Evolutionary conservation across 73 alveolate genomes (phyloP).

Genomic region (Tetrahymena malaccensis): DNA sequence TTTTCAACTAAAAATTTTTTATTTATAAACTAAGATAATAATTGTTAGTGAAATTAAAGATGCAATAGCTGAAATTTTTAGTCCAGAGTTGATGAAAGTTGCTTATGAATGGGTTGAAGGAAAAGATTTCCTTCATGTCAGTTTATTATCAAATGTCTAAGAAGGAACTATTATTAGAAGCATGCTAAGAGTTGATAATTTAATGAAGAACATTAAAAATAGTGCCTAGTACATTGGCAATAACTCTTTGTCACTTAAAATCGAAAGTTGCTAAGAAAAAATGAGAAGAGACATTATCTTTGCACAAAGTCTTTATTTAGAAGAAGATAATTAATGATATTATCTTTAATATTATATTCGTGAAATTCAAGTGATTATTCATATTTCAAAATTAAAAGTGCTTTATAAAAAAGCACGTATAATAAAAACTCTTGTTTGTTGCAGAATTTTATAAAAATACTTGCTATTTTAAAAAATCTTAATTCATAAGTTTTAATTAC

Average conservation of each 20-base stretch:
- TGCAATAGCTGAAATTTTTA: slow-evolving; percentile 23
- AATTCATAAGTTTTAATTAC: too few species aligned
- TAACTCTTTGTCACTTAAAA: slow-evolving; percentile 31
- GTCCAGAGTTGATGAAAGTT: slow-evolving; percentile 42
- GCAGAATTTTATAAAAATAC: too few species aligned
- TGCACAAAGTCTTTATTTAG: slow-evolving; percentile 64
- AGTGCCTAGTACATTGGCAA: slow-evolving; percentile 57
- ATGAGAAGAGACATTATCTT: slow-evolving; percentile 69
- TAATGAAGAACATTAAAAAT: slow-evolving; percentile 39
- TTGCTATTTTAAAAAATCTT: too few species aligned
- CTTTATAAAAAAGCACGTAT: too few species aligned
- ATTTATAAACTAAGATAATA: background rate
- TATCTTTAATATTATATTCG: too few species aligned
- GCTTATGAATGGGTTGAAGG: slow-evolving; percentile 67
- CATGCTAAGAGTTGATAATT: slow-evolving; percentile 40
- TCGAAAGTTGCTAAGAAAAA: slow-evolving; percentile 45
- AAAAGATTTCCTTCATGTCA: slow-evolving; percentile 50
- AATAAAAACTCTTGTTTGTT: too few species aligned
- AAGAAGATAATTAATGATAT: background rate
- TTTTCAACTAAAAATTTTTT: background rate
- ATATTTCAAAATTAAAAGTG: too few species aligned
- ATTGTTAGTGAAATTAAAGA: background rate
- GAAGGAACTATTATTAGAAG: slow-evolving; percentile 69
- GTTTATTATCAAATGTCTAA: slow-evolving; percentile 19
- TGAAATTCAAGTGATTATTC: too few species aligned